A percentile compares a stretch with the other conserved stretches of the same genome.
Conservation (phyloP, 495 filamentous ascomycete species). For the Apodospora peruviana region DNA sequence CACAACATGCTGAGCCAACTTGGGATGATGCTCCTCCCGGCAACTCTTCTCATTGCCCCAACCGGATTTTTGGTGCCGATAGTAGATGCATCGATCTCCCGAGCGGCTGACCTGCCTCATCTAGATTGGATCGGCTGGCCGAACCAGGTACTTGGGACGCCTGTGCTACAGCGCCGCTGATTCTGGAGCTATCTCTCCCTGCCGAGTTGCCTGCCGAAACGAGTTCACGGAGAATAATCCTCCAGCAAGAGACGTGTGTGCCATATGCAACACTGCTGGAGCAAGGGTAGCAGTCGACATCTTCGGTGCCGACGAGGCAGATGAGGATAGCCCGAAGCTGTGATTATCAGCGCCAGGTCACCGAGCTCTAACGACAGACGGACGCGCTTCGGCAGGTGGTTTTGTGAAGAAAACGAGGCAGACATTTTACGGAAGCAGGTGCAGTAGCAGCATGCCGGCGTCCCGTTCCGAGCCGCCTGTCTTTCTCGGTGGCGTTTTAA, state of each 20-base stretch:
- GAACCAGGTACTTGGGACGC: slow-evolving; percentile 20
- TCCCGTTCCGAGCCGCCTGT: slow-evolving; percentile 12
- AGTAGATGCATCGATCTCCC: slow-evolving; percentile 5
- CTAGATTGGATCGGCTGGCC: slow-evolving; percentile 22
- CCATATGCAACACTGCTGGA: no score
- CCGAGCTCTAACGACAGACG: no score
- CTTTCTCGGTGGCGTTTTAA: not conserved
- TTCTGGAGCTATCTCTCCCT: not conserved
- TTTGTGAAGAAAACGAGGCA: not conserved
- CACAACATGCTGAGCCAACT: no score
- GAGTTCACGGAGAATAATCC: no score
- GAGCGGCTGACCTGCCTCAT: slow-evolving; percentile 14
- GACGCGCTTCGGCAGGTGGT: no score
- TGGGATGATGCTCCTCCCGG: not conserved
- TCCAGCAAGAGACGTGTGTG: no score
- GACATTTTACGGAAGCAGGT: slow-evolving; percentile 10
- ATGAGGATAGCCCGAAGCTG: no score
- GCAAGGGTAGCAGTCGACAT: no score
- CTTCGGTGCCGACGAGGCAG: no score
- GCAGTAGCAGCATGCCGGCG: slow-evolving; percentile 24
- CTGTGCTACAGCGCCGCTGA: slow-evolving; percentile 5
- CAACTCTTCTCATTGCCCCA: slow-evolving; percentile 17
- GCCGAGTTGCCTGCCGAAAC: no score
- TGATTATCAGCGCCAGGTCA: no score
- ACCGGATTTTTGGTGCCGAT: slow-evolving; percentile 17